Evolutionary conservation across 441 rosid genomes (phyloP).

Genomic region (Pelargonium australe): DNA sequence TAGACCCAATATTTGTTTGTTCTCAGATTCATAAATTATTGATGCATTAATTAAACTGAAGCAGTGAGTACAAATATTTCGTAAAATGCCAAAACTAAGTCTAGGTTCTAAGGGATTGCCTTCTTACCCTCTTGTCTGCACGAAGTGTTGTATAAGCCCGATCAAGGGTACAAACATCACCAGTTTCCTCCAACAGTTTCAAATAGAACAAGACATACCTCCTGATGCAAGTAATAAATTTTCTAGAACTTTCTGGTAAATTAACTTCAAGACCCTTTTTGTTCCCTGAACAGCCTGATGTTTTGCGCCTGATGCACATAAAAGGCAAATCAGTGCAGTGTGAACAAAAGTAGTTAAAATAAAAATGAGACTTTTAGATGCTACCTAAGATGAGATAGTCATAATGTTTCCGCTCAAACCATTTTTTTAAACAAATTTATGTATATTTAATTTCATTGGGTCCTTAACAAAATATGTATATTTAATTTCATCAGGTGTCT

Average conservation of each 20-base stretch:
- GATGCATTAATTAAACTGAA: conserved; percentile 5
- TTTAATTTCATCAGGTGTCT: no score
- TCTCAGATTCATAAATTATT: conserved; percentile 2
- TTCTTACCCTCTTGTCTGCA: conserved; percentile 83
- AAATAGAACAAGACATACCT: conserved; percentile 83
- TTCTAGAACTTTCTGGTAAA: conserved; percentile 93
- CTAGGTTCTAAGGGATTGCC: conserved; percentile 11
- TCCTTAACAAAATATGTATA: no score
- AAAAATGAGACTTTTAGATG: background rate
- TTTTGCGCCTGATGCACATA: conserved; percentile 60
- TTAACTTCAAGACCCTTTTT: conserved; percentile 88
- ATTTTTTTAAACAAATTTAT: conserved; percentile 1
- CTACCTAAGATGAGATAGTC: conserved; percentile 5
- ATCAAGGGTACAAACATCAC: conserved; percentile 77
- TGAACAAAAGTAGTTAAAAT: background rate
- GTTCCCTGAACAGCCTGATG: conserved; percentile 74
- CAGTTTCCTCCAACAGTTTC: conserved; percentile 84
- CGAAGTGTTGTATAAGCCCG: conserved; percentile 80
- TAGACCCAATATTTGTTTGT: background rate
- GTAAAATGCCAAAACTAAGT: conserved; percentile 15
- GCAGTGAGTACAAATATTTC: conserved; percentile 10
- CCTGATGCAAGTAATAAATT: conserved; percentile 92
- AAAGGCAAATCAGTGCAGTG: conserved; percentile 16
- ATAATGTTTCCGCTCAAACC: background rate
- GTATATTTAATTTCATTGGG: conserved; percentile 8